A percentile compares a stretch with the other conserved stretches of the same genome.
phyloP scores from a whole-genome alignment of 2,329 filamentous ascomycete genomes.

The Aspergillus cejpii region DNA sequence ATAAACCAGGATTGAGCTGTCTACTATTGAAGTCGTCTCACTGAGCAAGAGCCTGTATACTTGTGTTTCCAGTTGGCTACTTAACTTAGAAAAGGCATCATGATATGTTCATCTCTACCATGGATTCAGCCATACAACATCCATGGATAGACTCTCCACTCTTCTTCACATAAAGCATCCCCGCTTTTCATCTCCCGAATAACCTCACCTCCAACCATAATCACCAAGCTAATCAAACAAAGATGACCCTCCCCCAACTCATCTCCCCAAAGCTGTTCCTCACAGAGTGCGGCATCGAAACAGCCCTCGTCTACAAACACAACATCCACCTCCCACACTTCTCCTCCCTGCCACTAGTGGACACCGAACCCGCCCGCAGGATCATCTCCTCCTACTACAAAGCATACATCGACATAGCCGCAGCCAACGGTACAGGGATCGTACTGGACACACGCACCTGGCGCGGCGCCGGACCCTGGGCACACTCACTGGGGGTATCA shows the following conservation, averaged over 20 bases:
- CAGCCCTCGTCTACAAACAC: slow-evolving; percentile 7
- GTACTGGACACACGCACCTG: slow-evolving; percentile 11
- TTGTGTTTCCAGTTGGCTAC: too few relatives aligned
- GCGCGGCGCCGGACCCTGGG: slow-evolving; percentile 10
- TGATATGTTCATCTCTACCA: too few relatives aligned
- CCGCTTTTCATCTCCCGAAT: too few relatives aligned
- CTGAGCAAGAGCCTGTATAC: too few relatives aligned
- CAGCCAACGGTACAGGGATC: slow-evolving; percentile 6
- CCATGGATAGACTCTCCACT: too few relatives aligned
- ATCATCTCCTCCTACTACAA: slow-evolving; percentile 1
- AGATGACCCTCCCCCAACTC: slow-evolving; percentile 7
- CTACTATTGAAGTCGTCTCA: too few relatives aligned
- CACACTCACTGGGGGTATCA: not conserved
- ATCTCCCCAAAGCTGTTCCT: slow-evolving; percentile 7
- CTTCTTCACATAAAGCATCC: too few relatives aligned
- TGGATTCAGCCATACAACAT: too few relatives aligned
- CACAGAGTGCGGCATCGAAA: slow-evolving; percentile 10
- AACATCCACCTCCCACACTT: slow-evolving; percentile 2
- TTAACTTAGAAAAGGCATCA: too few relatives aligned
- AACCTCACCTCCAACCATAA: too few relatives aligned
- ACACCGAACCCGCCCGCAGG: not conserved
- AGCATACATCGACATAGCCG: slow-evolving; percentile 3
- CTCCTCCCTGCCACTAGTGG: slow-evolving; percentile 2
- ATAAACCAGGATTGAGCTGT: too few relatives aligned
- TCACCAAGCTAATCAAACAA: too few relatives aligned